These are phyloP conservation scores for Oryza meridionalis DNA, from an alignment of 176 grass and related monocot genomes.

Conservation along the genomic window DNA sequence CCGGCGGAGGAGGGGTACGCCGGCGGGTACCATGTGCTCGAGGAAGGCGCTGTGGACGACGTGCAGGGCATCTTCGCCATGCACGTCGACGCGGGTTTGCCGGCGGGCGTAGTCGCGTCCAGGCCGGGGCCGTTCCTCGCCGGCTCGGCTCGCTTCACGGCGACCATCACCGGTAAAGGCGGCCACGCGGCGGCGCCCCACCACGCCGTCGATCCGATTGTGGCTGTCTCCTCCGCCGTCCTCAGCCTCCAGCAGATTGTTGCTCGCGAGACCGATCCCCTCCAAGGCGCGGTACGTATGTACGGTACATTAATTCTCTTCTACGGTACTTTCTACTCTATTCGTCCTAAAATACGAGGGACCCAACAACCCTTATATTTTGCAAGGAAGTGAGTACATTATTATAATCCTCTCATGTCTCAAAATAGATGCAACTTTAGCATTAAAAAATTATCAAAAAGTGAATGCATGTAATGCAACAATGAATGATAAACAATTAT, in stretches of 20 bases:
- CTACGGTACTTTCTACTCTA: too few species aligned
- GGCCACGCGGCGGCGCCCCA: constrained; percentile 69
- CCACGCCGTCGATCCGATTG: constrained; percentile 51
- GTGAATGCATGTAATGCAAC: too few species aligned
- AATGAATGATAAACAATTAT: too few species aligned
- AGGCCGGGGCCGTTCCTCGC: constrained; percentile 65
- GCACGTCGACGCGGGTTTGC: constrained; percentile 36
- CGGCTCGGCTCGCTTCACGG: constrained; percentile 59
- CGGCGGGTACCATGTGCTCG: constrained; percentile 67
- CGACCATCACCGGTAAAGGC: constrained; percentile 66
- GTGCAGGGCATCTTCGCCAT: constrained; percentile 62
- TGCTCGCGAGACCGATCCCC: constrained; percentile 63
- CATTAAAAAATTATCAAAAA: too few species aligned
- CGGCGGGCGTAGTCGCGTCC: constrained; percentile 51
- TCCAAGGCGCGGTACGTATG: constrained; percentile 58
- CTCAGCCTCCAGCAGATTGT: constrained; percentile 71
- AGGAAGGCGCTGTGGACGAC: constrained; percentile 57
- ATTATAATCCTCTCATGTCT: too few species aligned
- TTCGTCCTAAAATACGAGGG: too few species aligned
- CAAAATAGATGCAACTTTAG: too few species aligned
- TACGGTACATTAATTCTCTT: neutral
- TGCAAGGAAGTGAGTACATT: too few species aligned
- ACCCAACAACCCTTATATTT: too few species aligned
- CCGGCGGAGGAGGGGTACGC: constrained; percentile 67
- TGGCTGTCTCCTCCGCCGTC: constrained; percentile 49